A percentile compares a stretch with the other conserved stretches of the same genome.
Conservation (phyloP, 2,329 filamentous ascomycete species). For the Balansia obtecta region DNA sequence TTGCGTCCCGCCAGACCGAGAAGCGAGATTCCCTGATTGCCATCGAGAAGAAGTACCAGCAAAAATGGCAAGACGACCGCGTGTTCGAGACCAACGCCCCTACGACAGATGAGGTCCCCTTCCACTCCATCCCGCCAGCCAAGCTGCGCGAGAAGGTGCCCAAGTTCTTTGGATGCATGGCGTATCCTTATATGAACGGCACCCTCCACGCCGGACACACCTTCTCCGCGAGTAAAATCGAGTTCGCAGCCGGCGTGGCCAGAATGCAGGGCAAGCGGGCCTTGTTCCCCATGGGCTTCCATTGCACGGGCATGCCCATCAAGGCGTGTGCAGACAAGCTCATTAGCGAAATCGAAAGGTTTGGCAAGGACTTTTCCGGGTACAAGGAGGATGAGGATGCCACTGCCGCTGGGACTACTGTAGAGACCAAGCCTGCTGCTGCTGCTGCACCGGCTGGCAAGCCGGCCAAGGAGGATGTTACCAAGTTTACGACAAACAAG, state of each 20-base stretch:
- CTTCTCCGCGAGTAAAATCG: constrained; percentile 85
- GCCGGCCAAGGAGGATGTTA: constrained; percentile 65
- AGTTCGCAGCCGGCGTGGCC: constrained; percentile 78
- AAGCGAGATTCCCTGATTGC: constrained; percentile 74
- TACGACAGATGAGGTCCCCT: constrained; percentile 62
- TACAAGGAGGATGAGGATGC: constrained; percentile 50
- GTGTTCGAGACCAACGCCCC: constrained; percentile 85
- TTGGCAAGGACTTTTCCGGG: constrained; percentile 73
- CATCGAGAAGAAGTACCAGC: constrained; percentile 86
- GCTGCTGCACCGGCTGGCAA: constrained; percentile 36
- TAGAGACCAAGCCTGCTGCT: constrained; percentile 27
- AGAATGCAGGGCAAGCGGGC: constrained; percentile 82
- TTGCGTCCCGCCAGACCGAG: constrained; percentile 48
- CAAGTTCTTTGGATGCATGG: constrained; percentile 68
- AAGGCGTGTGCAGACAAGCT: constrained; percentile 96
- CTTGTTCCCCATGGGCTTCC: constrained; percentile 86
- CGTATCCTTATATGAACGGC: constrained; percentile 66
- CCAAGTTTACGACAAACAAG: constrained; percentile 88
- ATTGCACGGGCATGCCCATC: constrained; percentile 92
- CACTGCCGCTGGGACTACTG: constrained; percentile 23
- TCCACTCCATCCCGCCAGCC: constrained; percentile 57
- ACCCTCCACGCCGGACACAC: constrained; percentile 82
- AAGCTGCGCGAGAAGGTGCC: constrained; percentile 71
- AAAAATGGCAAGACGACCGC: constrained; percentile 36
- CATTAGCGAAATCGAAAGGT: constrained; percentile 75